Evolutionary conservation across 106 monocot species (phyloP).

Genomic region (Acorus gramineus): DNA sequence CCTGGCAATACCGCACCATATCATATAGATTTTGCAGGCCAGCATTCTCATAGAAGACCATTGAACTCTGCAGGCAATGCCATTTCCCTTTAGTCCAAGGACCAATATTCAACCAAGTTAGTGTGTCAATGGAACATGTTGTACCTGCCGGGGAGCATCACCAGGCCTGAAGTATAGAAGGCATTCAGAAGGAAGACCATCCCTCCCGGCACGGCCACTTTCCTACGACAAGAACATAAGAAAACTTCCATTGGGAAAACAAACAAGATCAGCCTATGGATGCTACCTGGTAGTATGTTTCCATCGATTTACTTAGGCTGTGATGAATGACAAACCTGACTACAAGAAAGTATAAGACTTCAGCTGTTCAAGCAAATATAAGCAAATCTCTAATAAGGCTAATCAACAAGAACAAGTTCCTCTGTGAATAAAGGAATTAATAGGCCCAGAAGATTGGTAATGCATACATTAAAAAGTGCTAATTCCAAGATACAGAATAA

Average conservation of each 20-base stretch:
- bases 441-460: too few relatives aligned
- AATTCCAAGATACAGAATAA: neutral
- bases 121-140: neutral
- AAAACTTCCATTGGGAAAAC: neutral
- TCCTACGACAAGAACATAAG: conserved; percentile 46
- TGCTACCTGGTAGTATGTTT: conserved; percentile 96
- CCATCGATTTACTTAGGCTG: conserved; percentile 99
- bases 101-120: too few relatives aligned
- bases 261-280: neutral
- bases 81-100: neutral
- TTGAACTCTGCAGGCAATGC: conserved; percentile 62
- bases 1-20: conserved; percentile 97
- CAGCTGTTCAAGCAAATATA: conserved; percentile 8
- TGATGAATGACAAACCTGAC: conserved; percentile 99
- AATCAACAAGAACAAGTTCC: too few relatives aligned
- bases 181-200: conserved; percentile 98
- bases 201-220: conserved; percentile 98
- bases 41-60: conserved; percentile 98
- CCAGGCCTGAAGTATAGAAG: conserved; percentile 82
- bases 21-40: conserved; percentile 98
- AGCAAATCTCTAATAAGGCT: too few relatives aligned
- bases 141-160: conserved; percentile 87
- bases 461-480: too few relatives aligned
- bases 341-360: conserved; percentile 25
- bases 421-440: too few relatives aligned